These are phyloP conservation scores for Fraxinus dipetala DNA, from an alignment of 305 asterid genomes.

Conservation along the genomic window DNA sequence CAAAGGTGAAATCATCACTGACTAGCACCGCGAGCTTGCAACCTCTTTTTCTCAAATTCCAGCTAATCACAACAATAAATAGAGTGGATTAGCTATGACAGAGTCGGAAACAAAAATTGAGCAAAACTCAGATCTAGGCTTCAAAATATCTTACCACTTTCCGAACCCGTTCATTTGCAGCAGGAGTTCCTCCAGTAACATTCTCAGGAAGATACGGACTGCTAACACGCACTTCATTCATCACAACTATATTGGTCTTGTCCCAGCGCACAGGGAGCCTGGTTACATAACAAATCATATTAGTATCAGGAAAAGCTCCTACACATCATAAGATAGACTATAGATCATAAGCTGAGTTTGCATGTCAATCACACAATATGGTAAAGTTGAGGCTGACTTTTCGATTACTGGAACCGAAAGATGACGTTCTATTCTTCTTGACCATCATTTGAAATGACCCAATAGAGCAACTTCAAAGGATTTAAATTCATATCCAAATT, in stretches of 20 bases:
- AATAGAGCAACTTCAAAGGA: neutral
- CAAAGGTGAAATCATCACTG: slow-evolving; percentile 14
- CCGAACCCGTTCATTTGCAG: slow-evolving; percentile 84
- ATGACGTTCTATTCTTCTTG: neutral
- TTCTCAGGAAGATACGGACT: slow-evolving; percentile 86
- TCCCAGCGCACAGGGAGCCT: slow-evolving; percentile 95
- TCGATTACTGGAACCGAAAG: neutral
- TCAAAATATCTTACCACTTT: slow-evolving; percentile 67
- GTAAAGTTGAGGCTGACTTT: neutral
- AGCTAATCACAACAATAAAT: slow-evolving; percentile 33
- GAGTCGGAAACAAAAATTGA: neutral
- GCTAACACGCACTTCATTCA: slow-evolving; percentile 88
- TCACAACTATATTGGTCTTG: slow-evolving; percentile 71
- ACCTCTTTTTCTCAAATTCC: slow-evolving; percentile 72
- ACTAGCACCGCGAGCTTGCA: slow-evolving; percentile 47
- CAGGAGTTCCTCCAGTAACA: slow-evolving; percentile 73
- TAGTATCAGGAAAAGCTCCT: neutral
- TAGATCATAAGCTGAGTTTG: neutral
- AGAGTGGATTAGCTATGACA: neutral
- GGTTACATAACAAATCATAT: slow-evolving; percentile 19
- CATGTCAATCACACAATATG: neutral
- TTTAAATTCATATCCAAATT: neutral
- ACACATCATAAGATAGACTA: neutral
- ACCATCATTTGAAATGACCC: neutral
- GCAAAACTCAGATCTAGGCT: neutral